Percentiles rank a stretch among this genome's conserved stretches.
Evolutionary conservation across 495 filamentous ascomycete genomes (phyloP).

Genomic region (Pyrenopolyporus hunteri): DNA sequence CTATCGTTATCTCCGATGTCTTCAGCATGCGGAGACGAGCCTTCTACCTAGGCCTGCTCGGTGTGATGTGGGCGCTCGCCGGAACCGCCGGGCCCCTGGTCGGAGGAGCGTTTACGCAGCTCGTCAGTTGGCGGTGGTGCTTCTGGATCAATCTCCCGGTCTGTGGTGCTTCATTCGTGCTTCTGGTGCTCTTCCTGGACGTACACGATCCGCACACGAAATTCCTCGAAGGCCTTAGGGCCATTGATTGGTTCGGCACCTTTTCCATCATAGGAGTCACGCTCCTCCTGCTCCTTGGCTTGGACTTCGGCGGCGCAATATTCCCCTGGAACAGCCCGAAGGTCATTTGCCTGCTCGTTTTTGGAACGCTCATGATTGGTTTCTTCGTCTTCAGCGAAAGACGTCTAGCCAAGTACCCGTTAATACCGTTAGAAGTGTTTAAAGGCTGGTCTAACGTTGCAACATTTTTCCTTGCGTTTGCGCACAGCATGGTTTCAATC

Average conservation of each 20-base stretch:
- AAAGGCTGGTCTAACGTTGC: conserved; percentile 63
- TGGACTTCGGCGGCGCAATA: conserved; percentile 71
- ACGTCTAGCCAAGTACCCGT: conserved; percentile 69
- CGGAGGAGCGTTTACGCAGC: conserved; percentile 69
- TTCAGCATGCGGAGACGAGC: conserved; percentile 48
- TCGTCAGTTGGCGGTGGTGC: conserved; percentile 40
- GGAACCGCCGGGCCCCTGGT: conserved; percentile 70
- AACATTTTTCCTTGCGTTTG: conserved; percentile 56
- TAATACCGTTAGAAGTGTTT: conserved; percentile 72
- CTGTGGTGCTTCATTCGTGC: conserved; percentile 56
- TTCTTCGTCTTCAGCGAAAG: conserved; percentile 68
- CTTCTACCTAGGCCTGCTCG: conserved; percentile 49
- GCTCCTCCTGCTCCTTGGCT: conserved; percentile 74
- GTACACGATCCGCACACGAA: conserved; percentile 65
- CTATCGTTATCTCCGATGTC: conserved; percentile 74
- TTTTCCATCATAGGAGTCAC: conserved; percentile 67
- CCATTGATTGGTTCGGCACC: conserved; percentile 59
- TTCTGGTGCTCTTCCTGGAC: conserved; percentile 64
- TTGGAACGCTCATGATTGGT: conserved; percentile 62
- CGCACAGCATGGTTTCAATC: conserved; percentile 54
- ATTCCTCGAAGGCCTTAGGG: conserved; percentile 54
- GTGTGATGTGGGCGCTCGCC: conserved; percentile 71
- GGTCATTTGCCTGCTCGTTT: conserved; percentile 73
- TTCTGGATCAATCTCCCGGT: conserved; percentile 66
- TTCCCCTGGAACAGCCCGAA: conserved; percentile 71